Percentiles rank a stretch among this genome's conserved stretches.
Conservation (phyloP, 2,329 filamentous ascomycete species). For the Hirsutella thompsonii region DNA sequence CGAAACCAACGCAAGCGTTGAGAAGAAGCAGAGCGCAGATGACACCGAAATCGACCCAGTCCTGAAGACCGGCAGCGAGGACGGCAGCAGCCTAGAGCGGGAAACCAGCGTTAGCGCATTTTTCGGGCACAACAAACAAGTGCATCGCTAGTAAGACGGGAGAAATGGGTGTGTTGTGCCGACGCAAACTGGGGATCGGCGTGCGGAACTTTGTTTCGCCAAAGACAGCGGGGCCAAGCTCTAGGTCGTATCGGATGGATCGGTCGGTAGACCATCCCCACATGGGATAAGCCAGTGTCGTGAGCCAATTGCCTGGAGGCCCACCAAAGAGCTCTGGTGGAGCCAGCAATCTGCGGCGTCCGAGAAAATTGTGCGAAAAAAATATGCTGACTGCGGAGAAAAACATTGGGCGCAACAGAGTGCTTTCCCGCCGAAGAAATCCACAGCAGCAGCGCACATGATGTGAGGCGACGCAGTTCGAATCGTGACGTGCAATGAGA, state of each 20-base stretch:
- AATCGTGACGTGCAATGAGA: neutral
- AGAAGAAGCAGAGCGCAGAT: constrained; percentile 74
- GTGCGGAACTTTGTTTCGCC: constrained; percentile 6
- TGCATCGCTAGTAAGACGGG: neutral
- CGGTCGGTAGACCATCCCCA: constrained; percentile 9
- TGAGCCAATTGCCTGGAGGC: constrained; percentile 13
- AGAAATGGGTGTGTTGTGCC: neutral
- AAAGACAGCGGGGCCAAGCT: constrained; percentile 6
- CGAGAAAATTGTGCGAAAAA: constrained; percentile 10
- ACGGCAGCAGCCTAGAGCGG: constrained; percentile 51
- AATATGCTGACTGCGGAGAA: constrained; percentile 7
- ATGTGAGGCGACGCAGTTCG: neutral
- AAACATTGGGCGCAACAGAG: constrained; percentile 3
- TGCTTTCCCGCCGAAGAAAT: neutral
- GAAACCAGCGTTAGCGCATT: constrained; percentile 12
- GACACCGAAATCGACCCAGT: constrained; percentile 91
- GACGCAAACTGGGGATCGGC: constrained; percentile 2
- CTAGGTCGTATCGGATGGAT: constrained; percentile 10
- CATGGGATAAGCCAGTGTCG: constrained; percentile 11
- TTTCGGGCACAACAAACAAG: neutral
- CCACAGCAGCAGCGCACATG: neutral
- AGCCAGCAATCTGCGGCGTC: constrained; percentile 16
- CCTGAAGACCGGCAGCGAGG: constrained; percentile 69
- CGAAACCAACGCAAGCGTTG: constrained; percentile 75
- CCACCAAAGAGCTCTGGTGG: constrained; percentile 19